Percentiles rank a stretch among this genome's conserved stretches.
Evolutionary conservation across 2,329 filamentous ascomycete species (phyloP).

Genomic region (Alternaria sp.): DNA sequence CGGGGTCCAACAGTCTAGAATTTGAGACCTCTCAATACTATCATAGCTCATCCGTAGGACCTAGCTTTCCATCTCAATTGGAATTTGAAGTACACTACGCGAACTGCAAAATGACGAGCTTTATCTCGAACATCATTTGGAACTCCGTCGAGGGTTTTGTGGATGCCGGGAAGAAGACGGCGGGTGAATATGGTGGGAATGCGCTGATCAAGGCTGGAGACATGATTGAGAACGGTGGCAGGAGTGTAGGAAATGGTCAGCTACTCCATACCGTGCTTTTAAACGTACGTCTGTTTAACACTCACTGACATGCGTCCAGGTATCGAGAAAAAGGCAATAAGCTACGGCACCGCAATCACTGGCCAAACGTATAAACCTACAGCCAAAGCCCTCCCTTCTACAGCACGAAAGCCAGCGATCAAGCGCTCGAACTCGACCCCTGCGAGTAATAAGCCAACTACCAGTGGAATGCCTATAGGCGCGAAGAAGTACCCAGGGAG

Average conservation of each 20-base stretch:
- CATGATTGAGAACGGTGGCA: slow-evolving; percentile 46
- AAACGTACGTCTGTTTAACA: neutral
- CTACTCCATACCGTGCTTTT: neutral
- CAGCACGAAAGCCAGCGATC: slow-evolving; percentile 41
- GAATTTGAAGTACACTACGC: neutral
- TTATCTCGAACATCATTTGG: slow-evolving; percentile 51
- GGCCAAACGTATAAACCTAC: slow-evolving; percentile 42
- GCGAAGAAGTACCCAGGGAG: slow-evolving; percentile 42
- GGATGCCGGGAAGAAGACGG: slow-evolving; percentile 48
- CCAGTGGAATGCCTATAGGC: slow-evolving; percentile 32
- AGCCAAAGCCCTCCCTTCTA: slow-evolving; percentile 41
- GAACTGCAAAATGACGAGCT: slow-evolving; percentile 36
- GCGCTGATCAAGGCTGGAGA: slow-evolving; percentile 51
- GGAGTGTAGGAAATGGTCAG: slow-evolving; percentile 46
- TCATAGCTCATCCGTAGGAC: neutral
- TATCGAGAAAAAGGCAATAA: slow-evolving; percentile 44
- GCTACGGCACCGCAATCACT: slow-evolving; percentile 41
- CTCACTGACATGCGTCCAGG: slow-evolving; percentile 24
- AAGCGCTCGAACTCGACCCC: slow-evolving; percentile 48
- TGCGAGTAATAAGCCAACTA: slow-evolving; percentile 34
- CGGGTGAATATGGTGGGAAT: slow-evolving; percentile 51
- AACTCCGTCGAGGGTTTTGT: slow-evolving; percentile 52
- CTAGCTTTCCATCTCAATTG: neutral
- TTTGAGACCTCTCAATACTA: slow-evolving; percentile 1
- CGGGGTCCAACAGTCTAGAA: slow-evolving; percentile 14